Evolutionary conservation across 176 grass and related monocot genomes (phyloP).

Genomic region (Guadua angustifolia): DNA sequence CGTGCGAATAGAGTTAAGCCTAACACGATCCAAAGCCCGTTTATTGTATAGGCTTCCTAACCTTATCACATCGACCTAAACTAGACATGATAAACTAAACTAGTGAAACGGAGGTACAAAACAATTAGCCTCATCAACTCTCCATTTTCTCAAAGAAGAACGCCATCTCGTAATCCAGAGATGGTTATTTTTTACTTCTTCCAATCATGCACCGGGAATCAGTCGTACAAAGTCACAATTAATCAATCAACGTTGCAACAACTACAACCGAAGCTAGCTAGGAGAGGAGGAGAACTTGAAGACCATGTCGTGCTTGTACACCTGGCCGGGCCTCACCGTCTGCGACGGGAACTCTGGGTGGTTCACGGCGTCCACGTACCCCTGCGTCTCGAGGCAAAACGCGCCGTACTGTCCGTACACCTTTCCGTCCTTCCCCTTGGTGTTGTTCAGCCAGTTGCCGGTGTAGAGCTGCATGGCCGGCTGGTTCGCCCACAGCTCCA

Average conservation of each 20-base stretch:
- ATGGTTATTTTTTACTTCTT: neutral
- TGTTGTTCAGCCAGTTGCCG: conserved; percentile 52
- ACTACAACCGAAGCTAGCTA: neutral
- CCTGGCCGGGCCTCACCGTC: conserved; percentile 57
- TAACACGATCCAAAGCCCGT: no score
- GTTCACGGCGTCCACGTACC: conserved; percentile 79
- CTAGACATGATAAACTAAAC: no score
- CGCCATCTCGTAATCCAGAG: no score
- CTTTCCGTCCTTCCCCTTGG: conserved; percentile 58
- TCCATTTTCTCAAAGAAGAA: no score
- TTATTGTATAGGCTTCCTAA: no score
- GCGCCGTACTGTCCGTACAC: conserved; percentile 51
- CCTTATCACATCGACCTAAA: no score
- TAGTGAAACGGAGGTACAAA: no score
- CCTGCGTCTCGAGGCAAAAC: conserved; percentile 77
- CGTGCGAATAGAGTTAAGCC: no score
- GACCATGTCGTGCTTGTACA: conserved; percentile 79
- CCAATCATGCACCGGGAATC: neutral
- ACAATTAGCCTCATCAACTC: no score
- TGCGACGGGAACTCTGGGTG: conserved; percentile 80
- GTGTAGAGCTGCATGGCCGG: conserved; percentile 80
- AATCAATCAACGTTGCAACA: no score
- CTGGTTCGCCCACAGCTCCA: conserved; percentile 87
- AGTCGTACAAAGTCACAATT: neutral
- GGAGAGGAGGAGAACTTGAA: conserved; percentile 57